Base-by-base conservation (phyloP, 1,284 basidiomycete genomes). In the Tylopilus orsonianus region DNA sequence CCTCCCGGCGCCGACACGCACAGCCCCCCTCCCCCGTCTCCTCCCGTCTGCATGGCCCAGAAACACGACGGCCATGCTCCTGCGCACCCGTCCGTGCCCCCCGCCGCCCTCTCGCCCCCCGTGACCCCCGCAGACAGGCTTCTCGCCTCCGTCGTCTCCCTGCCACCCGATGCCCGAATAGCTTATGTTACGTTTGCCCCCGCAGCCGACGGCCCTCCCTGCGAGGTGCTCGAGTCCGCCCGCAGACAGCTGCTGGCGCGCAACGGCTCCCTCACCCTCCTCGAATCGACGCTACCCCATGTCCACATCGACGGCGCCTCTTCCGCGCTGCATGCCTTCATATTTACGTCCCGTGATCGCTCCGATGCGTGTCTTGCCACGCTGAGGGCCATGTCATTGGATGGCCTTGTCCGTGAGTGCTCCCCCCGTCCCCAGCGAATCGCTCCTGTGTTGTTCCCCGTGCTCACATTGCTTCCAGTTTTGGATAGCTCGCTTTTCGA, bases 311-410 rank as follows among this genome's bases (percentile, higher is more conserved):
- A 68, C 26, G 62, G 70, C 42, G 65, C 68, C 34, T 61, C 69
- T 5, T 69, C 69, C 24, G 62, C 56, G 6, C 64, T 88, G 40
- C 79, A 83, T 67, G 73, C 79, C 16, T 87, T 85, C 58, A 64
- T 66, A 16, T 62, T 87, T 23, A 71, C 73, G 10, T 66, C 75
- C n/a, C 55, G 60, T 5, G 67, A 72, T 18, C 51, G 52, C 10
- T 53, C 61, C 52, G 56, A 62, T 49, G 50, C 61, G 61, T 54
- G 62, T 49, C 59, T 66, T 50, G 42, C 62, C 66, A 32, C 63
- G 44, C 56, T 80, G 35, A 50, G 44, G 44, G 49, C 48, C 8
- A 55, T 76, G 20, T 56, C 64, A 8, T 52, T 84, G 24, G 75
- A 80, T 39, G 75, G 71, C 7, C 65, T 87, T 42, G 63, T 65